These are phyloP conservation scores for Ceratocystis smalleyi DNA, from an alignment of 2,329 filamentous ascomycete genomes.

Conservation along the genomic window DNA sequence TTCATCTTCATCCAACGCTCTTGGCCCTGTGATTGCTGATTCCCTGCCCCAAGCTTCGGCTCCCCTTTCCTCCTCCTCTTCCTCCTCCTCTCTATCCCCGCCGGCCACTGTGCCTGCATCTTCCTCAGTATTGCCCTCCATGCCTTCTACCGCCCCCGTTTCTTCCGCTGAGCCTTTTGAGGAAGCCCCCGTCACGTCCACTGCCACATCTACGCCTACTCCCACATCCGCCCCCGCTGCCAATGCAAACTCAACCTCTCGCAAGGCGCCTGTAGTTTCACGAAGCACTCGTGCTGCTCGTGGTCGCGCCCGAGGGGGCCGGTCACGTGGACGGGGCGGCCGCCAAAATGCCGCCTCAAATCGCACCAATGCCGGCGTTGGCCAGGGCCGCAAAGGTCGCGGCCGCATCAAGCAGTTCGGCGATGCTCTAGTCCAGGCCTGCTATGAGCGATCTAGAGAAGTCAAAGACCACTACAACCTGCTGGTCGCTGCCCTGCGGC, in stretches of 20 bases:
- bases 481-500: conserved; percentile 47
- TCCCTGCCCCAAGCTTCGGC: background rate
- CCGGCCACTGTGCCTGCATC: too few species aligned
- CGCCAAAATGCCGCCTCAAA: conserved; percentile 18
- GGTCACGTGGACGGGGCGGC: conserved; percentile 21
- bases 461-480: conserved; percentile 50
- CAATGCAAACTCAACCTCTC: background rate
- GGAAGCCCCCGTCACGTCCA: conserved; percentile 1
- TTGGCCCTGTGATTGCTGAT: background rate
- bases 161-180: conserved; percentile 22
- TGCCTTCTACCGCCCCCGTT: conserved; percentile 4
- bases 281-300: conserved; percentile 23
- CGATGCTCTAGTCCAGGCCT: conserved; percentile 39
- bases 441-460: conserved; percentile 48
- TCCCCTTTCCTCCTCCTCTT: background rate
- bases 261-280: conserved; percentile 18
- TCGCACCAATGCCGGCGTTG: conserved; percentile 19
- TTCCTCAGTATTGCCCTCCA: background rate
- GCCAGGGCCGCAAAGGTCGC: conserved; percentile 23
- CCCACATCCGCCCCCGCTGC: background rate
- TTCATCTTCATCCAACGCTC: background rate
- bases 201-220: background rate
- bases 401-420: conserved; percentile 42
- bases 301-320: conserved; percentile 17
- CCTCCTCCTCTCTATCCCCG: background rate